Conservation (phyloP, 2,329 filamentous ascomycete genomes). For the Colletotrichum sidae region DNA sequence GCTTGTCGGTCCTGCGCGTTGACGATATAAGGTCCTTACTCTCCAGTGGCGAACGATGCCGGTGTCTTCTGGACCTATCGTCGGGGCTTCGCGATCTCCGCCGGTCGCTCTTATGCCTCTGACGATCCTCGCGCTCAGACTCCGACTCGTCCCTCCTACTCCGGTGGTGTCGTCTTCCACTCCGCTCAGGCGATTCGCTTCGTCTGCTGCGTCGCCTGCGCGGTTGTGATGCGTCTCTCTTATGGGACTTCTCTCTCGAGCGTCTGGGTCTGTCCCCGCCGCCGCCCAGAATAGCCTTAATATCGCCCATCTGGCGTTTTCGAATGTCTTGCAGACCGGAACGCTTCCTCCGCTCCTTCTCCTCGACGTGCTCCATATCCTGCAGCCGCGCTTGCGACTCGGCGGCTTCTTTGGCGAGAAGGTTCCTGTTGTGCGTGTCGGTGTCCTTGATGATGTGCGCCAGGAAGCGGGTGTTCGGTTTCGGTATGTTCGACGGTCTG, state of each 20-base stretch:
- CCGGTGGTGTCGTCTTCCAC: slow-evolving; percentile 15
- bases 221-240: slow-evolving; percentile 8
- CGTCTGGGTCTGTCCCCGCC: slow-evolving; percentile 38
- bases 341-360: slow-evolving; percentile 57
- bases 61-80: slow-evolving; percentile 45
- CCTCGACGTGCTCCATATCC: slow-evolving; percentile 64
- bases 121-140: slow-evolving; percentile 29
- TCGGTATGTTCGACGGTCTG: slow-evolving; percentile 77
- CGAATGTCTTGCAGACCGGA: slow-evolving; percentile 64
- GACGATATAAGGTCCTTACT: neutral
- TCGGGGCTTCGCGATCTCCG: slow-evolving; percentile 48
- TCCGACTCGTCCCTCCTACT: slow-evolving; percentile 21
- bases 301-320: slow-evolving; percentile 69
- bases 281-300: slow-evolving; percentile 67
- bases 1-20: slow-evolving; percentile 30
- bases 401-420: slow-evolving; percentile 85
- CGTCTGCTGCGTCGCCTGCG: slow-evolving; percentile 20
- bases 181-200: slow-evolving; percentile 34
- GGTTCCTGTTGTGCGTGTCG: slow-evolving; percentile 86
- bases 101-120: slow-evolving; percentile 32
- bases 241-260: slow-evolving; percentile 23
- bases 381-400: slow-evolving; percentile 80
- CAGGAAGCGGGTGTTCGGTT: slow-evolving; percentile 92
- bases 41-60: slow-evolving; percentile 44
- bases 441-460: slow-evolving; percentile 90